phyloP scores from a whole-genome alignment of 2,329 filamentous ascomycete genomes.

The Gliomastix tumulicola region DNA sequence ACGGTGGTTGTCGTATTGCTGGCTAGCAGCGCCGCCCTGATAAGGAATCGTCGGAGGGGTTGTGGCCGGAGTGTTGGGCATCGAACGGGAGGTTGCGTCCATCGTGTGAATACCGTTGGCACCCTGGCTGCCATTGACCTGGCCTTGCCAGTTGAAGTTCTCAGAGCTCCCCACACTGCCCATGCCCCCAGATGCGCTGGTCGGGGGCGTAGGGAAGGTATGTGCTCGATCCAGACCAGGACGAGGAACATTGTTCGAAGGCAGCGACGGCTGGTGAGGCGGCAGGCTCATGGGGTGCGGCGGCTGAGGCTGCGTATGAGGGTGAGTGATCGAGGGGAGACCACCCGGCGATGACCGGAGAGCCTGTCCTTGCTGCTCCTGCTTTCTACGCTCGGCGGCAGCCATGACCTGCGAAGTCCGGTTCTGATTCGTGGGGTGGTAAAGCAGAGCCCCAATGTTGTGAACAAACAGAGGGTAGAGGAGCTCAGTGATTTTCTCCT shows the following conservation, averaged over 20 bases:
- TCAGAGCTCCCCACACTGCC: slow-evolving; percentile 66
- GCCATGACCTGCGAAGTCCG: slow-evolving; percentile 83
- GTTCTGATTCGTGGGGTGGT: slow-evolving; percentile 84
- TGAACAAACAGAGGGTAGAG: slow-evolving; percentile 96
- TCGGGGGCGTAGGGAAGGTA: slow-evolving; percentile 89
- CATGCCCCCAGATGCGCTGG: slow-evolving; percentile 84
- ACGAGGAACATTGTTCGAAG: slow-evolving; percentile 66
- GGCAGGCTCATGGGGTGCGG: slow-evolving; percentile 52
- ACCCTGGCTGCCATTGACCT: slow-evolving; percentile 54
- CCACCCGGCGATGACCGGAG: slow-evolving; percentile 35
- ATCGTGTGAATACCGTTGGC: slow-evolving; percentile 67
- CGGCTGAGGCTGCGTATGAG: slow-evolving; percentile 27
- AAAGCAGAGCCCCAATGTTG: slow-evolving; percentile 88
- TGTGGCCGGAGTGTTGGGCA: slow-evolving; percentile 85
- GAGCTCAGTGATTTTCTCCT: slow-evolving; percentile 96
- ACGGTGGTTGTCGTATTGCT: slow-evolving; percentile 69
- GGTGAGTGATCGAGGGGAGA: slow-evolving; percentile 63
- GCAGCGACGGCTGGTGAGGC: slow-evolving; percentile 44
- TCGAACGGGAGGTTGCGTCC: slow-evolving; percentile 72
- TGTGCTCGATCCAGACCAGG: slow-evolving; percentile 78
- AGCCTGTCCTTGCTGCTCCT: slow-evolving; percentile 56
- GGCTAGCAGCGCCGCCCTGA: slow-evolving; percentile 66
- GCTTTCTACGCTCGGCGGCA: slow-evolving; percentile 70
- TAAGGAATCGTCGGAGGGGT: slow-evolving; percentile 88
- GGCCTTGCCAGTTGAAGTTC: slow-evolving; percentile 71